Base-by-base conservation (phyloP, 169 alveolate genomes). In the Babesia gibsoni region DNA sequence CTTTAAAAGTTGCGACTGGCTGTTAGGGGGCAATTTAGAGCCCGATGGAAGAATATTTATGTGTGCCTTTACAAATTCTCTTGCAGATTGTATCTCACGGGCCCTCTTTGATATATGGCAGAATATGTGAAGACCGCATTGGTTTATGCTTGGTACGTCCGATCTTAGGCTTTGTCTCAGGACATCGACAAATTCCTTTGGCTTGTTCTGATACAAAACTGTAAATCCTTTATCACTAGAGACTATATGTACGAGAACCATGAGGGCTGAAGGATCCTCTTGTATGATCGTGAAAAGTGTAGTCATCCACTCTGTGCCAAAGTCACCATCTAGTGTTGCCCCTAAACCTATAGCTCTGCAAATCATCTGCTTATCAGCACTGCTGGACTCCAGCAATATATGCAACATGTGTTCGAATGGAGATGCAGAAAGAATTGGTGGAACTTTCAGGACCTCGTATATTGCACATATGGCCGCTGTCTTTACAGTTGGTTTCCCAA, bases 21-120 rank as follows among this genome's bases (percentile, higher is more conserved):
- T 57, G 3, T 53, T 37, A 37, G 77, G 67, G n/a, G 77, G 77
- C 41, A 66, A 30, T 32, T 66, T 50, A 8, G 77, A n/a, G 39
- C 67, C 67, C 5, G 64, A n/a, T 1, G 77, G 77, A 3, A 66
- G 53, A 30, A 53, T 48, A 46, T 33, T 50, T 8, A 66, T 35
- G 35, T 66, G 30, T 14, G 77, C 18, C 45, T 66, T 53, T 4
- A 66, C 52, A 52, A 52, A 66, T 52, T 66, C 77, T 4, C 64
- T 33, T 3, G 77, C 77, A 52, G 30, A 9, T 30, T 18, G 64
- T 3, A 39, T 50, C 8, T 33, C 23, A 5, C 58, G 54, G 4
- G 77, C 42, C 8, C 23, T 50, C 61, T 52, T 52, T 2, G 77
- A 66, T 5, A 66, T 50, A 12, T 57, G 67, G 50, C 77, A 36